A percentile compares a stretch with the other conserved stretches of the same genome.
Conservation (phyloP, 164 flowering plant species). For the Protea cynaroides region DNA sequence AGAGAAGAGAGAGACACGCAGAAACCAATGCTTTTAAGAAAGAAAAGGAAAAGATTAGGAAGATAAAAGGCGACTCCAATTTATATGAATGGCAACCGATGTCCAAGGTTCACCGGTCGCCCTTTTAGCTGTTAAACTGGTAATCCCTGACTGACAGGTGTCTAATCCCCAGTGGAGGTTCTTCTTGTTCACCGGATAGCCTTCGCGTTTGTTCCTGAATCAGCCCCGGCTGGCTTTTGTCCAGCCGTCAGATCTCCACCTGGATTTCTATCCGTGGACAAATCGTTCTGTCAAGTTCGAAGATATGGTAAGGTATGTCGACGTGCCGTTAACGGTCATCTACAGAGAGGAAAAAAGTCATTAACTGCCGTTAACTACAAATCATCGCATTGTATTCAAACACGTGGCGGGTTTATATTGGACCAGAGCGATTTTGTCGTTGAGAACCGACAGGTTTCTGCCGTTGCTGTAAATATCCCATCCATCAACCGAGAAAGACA, state of each 20-base stretch:
- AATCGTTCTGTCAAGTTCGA: too few species aligned
- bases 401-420: too few species aligned
- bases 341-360: too few species aligned
- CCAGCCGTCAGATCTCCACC: slow-evolving; percentile 1
- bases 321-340: too few species aligned
- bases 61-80: neutral
- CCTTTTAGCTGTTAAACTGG: slow-evolving; percentile 5
- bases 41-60: neutral
- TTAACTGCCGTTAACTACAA: too few species aligned
- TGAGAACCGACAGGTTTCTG: too few species aligned
- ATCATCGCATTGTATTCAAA: too few species aligned
- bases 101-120: slow-evolving; percentile 5
- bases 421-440: too few species aligned
- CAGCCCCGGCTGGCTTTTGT: neutral
- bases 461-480: too few species aligned
- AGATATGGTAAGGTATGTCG: too few species aligned
- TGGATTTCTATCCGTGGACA: too few species aligned
- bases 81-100: slow-evolving; percentile 1
- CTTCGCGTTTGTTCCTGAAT: slow-evolving; percentile 7
- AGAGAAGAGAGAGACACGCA: slow-evolving; percentile 7
- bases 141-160: slow-evolving; percentile 8
- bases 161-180: neutral
- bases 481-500: too few species aligned
- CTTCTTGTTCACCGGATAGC: slow-evolving; percentile 4
- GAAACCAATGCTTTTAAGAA: neutral